Evolutionary conservation across 78 protist species (phyloP).

Genomic region (Ministeria vibrans): DNA sequence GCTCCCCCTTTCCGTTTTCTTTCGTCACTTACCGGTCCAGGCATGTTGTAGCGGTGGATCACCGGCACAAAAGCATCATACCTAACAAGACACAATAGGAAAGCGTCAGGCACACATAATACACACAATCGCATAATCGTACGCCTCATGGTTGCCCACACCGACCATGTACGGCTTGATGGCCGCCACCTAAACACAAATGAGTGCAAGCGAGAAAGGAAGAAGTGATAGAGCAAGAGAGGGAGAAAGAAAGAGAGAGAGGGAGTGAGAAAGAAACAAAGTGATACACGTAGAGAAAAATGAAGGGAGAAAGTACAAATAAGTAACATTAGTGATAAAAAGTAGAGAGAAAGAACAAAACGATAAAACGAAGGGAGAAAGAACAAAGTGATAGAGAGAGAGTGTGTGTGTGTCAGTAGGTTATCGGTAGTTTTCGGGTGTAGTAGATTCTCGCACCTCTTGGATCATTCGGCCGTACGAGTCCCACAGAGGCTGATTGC

Average conservation of each 20-base stretch:
- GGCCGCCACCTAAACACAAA: background rate
- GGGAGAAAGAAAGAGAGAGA: no score
- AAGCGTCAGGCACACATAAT: background rate
- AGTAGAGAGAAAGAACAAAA: slow-evolving; percentile 23
- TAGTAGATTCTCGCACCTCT: background rate
- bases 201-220: no score
- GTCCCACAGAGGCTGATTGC: background rate
- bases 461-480: background rate
- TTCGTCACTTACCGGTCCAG: background rate
- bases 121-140: background rate
- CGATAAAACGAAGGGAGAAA: slow-evolving; percentile 33
- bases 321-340: background rate
- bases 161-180: background rate
- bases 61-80: background rate
- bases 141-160: background rate
- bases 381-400: background rate
- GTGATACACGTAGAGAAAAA: background rate
- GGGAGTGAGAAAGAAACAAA: no score
- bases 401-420: background rate
- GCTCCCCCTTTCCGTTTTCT: background rate
- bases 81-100: background rate
- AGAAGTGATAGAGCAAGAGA: no score
- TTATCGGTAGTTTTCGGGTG: background rate
- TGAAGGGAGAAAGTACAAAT: background rate
- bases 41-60: background rate